Evolutionary conservation across 2,329 filamentous ascomycete species (phyloP), one percentile per base, ranked within the genome.

Genomic region (Ceratocystis albifundus): DNA sequence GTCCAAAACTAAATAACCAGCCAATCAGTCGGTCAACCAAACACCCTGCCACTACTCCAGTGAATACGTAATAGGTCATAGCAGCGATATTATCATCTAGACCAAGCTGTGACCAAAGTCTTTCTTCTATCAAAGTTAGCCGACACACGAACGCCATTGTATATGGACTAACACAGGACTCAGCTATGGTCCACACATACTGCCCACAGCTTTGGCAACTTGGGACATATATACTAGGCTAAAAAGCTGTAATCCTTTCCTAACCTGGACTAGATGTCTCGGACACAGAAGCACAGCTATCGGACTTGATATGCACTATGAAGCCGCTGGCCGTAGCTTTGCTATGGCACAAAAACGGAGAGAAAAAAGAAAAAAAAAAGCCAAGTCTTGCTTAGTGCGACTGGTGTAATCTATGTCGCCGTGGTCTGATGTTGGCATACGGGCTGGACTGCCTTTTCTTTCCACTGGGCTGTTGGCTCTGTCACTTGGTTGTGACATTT

Each of bases 51-150:
- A 10, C 4, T 28, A 8, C 48, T 22, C 15, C 20, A 15, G 10
- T 4, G 8, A 10, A 4, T 1, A n/a, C 48, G 4, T 20, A 28
- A 53, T 53, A 53, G 48, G 6, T 15, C 12, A 6, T 36, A 17
- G 12, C n/a, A 36, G 20, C 36, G 28, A 32, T 30, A 36, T 36
- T 2, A 10, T 15, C 1, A 3, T 20, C 28, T 15, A 17, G 20
- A 32, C 55, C 4, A 10, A 36, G 55, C 55, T 59, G 55, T 59
- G 36, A 3, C 4, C 15, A 59, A n/a, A 36, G 55, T 59, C 55
- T 59, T 59, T 59, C 28, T 59, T 36, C 17, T 36, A 59, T 59
- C 55, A 59, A 59, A 59, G 55, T 59, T 59, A 59, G 55, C 28
- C 55, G 25, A 59, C 55, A n/a, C 15, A 3, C 15, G 15, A n/a